Percentiles rank a stretch among this genome's conserved stretches.
Evolutionary conservation across 2,329 filamentous ascomycete species (phyloP).

Genomic region (Colletotrichum horii): DNA sequence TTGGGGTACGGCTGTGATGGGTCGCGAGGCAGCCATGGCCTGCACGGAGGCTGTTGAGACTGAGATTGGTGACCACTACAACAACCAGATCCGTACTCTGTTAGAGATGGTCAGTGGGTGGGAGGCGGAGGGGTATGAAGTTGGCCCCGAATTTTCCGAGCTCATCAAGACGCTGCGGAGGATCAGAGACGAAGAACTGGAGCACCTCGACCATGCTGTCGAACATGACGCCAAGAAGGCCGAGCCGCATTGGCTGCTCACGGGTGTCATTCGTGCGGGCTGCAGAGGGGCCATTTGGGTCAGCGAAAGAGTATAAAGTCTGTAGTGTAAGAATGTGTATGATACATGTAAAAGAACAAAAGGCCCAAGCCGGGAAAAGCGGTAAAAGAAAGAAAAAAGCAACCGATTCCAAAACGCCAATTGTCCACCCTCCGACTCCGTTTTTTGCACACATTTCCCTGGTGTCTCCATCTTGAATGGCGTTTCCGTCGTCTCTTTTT

Average conservation of each 20-base stretch:
- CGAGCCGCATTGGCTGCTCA: constrained; percentile 86
- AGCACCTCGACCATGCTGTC: constrained; percentile 95
- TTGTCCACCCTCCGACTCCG: background rate
- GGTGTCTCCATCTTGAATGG: background rate
- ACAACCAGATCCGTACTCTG: constrained; percentile 83
- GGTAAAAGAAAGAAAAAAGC: background rate
- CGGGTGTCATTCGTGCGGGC: constrained; percentile 85
- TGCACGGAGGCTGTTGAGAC: constrained; percentile 99
- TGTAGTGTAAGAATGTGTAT: constrained; percentile 22
- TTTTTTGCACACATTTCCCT: background rate
- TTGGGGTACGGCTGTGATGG: constrained; percentile 88
- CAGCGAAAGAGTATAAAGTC: constrained; percentile 69
- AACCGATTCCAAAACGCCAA: background rate
- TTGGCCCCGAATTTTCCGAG: constrained; percentile 77
- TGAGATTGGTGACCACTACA: constrained; percentile 96
- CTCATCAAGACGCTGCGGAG: constrained; percentile 77
- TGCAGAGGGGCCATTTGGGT: constrained; percentile 94
- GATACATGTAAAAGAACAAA: constrained; percentile 20
- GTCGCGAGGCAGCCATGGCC: constrained; percentile 94
- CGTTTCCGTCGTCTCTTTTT: background rate
- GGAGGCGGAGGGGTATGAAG: constrained; percentile 77
- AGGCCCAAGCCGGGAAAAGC: background rate
- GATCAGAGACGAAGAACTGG: constrained; percentile 94
- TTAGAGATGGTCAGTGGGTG: constrained; percentile 82
- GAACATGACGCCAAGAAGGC: constrained; percentile 92